Percentiles rank a stretch among this genome's conserved stretches.
Conservation (phyloP, 2,329 filamentous ascomycete species). For the Dactylonectria estremocensis region DNA sequence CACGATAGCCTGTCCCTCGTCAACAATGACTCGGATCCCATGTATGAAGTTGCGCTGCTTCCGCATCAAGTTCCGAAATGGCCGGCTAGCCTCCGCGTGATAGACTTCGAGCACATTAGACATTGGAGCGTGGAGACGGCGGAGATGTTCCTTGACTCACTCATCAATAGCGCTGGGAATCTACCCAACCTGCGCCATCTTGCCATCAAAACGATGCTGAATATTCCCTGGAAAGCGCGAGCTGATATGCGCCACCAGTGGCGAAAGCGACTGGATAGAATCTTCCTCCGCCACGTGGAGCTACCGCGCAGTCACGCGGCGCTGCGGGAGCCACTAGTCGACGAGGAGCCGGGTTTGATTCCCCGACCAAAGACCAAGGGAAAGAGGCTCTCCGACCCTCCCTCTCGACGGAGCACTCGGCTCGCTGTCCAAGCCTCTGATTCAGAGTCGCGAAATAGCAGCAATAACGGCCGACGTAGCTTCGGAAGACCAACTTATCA, state of each 20-base stretch:
- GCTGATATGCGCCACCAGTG: constrained; percentile 85
- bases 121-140: constrained; percentile 81
- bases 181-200: constrained; percentile 79
- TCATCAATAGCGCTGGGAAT: constrained; percentile 78
- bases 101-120: constrained; percentile 84
- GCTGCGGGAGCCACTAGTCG: constrained; percentile 35
- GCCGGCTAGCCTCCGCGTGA: constrained; percentile 78
- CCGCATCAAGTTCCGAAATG: constrained; percentile 80
- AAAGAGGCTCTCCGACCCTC: constrained; percentile 38
- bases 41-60: constrained; percentile 79
- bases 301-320: constrained; percentile 55
- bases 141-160: constrained; percentile 83
- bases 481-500: constrained; percentile 55
- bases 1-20: constrained; percentile 68
- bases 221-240: constrained; percentile 86
- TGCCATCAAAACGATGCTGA: constrained; percentile 82
- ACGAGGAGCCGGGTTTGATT: constrained; percentile 6
- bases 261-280: constrained; percentile 77
- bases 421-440: constrained; percentile 51
- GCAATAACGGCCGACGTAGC: constrained; percentile 36
- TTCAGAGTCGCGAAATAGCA: constrained; percentile 43
- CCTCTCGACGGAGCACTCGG: constrained; percentile 57
- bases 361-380: constrained; percentile 38
- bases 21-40: constrained; percentile 78
- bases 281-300: constrained; percentile 71